phyloP scores from a whole-genome alignment of 2,329 filamentous ascomycete genomes.

The Cercospora beticola region DNA sequence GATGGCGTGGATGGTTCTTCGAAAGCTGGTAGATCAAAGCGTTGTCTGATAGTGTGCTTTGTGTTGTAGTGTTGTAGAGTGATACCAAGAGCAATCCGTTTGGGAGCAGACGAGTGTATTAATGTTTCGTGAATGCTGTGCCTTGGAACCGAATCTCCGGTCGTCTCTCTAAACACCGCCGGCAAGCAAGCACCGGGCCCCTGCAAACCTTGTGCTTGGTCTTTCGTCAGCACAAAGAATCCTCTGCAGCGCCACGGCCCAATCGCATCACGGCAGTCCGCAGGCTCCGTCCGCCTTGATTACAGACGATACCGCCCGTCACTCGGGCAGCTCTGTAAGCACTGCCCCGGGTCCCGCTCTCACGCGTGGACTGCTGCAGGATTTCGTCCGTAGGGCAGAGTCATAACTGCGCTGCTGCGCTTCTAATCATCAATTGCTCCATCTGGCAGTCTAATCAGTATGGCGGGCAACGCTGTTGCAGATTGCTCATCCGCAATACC shows the following conservation, averaged over 20 bases:
- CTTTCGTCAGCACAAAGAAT: conserved; percentile 15
- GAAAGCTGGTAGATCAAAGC: neutral
- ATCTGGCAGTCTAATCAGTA: neutral
- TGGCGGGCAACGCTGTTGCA: neutral
- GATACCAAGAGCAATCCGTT: conserved; percentile 8
- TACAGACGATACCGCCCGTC: conserved; percentile 12
- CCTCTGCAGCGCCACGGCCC: conserved; percentile 16
- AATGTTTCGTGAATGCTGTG: conserved; percentile 15
- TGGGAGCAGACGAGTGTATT: conserved; percentile 12
- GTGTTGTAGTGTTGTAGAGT: conserved; percentile 7
- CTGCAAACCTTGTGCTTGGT: conserved; percentile 7
- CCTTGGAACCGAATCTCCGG: conserved; percentile 18
- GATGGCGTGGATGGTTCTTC: neutral
- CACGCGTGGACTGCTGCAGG: neutral
- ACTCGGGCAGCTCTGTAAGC: conserved; percentile 14
- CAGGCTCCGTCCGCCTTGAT: conserved; percentile 15
- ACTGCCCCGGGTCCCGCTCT: conserved; percentile 1
- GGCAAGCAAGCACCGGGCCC: conserved; percentile 3
- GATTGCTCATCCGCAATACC: conserved; percentile 14
- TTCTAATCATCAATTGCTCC: conserved; percentile 1
- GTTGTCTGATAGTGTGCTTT: conserved; percentile 7
- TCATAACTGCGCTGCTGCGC: neutral
- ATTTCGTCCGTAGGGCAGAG: conserved; percentile 9
- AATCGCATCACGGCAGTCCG: conserved; percentile 17
- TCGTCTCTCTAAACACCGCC: conserved; percentile 11